phyloP scores from a whole-genome alignment of 2,329 filamentous ascomycete genomes.

The Iodosphaeria phyllophila region DNA sequence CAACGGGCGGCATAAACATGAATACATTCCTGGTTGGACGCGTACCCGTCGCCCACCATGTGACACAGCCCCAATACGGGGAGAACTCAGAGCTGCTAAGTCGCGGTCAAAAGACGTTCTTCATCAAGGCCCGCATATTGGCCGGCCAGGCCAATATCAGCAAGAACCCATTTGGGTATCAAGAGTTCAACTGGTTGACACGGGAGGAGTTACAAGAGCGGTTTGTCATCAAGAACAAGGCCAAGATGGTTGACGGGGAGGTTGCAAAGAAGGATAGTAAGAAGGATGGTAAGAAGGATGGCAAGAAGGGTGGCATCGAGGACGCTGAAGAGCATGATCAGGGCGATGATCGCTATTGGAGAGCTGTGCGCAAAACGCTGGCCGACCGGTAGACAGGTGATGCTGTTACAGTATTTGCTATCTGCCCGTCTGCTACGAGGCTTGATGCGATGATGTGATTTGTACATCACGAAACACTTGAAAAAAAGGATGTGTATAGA shows the following conservation, averaged over 20 bases:
- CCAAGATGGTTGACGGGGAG: too few relatives aligned
- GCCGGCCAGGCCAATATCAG: constrained; percentile 77
- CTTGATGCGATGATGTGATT: too few relatives aligned
- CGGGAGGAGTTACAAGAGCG: constrained; percentile 69
- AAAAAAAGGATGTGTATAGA: too few relatives aligned
- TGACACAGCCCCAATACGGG: constrained; percentile 30
- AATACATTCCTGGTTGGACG: constrained; percentile 96
- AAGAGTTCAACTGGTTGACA: constrained; percentile 82
- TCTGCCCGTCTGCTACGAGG: too few relatives aligned
- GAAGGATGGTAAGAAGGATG: constrained; percentile 1
- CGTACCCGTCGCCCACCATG: constrained; percentile 67
- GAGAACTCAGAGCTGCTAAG: constrained; percentile 21
- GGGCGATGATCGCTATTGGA: background rate
- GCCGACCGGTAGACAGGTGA: too few relatives aligned
- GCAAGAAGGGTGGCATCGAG: background rate
- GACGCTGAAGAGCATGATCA: background rate
- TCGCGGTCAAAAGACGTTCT: constrained; percentile 72
- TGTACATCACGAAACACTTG: too few relatives aligned
- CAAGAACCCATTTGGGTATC: constrained; percentile 51
- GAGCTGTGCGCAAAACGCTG: too few relatives aligned
- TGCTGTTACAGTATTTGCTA: too few relatives aligned
- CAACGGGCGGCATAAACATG: constrained; percentile 81
- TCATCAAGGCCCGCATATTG: constrained; percentile 93
- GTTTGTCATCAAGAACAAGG: background rate
- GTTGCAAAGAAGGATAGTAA: too few relatives aligned